These are phyloP conservation scores for Rhododendron griersonianum DNA, from an alignment of 148 eudicot genomes.

Conservation along the genomic window DNA sequence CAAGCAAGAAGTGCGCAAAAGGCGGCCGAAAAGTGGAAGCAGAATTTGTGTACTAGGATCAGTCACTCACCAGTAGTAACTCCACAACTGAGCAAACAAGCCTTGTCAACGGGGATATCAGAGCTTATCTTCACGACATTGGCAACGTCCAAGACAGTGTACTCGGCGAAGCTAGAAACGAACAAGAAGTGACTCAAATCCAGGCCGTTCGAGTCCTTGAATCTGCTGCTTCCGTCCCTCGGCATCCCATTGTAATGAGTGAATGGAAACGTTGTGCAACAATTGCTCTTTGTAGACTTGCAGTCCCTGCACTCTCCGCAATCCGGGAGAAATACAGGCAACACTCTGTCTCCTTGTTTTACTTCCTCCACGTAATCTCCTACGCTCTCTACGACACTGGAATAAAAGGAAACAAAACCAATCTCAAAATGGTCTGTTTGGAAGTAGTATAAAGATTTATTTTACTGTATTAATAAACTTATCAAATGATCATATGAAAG, in stretches of 20 bases:
- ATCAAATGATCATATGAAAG: neutral
- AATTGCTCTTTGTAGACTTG: slow-evolving; percentile 36
- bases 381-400: slow-evolving; percentile 69
- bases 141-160: slow-evolving; percentile 53
- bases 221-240: slow-evolving; percentile 40
- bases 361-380: slow-evolving; percentile 68
- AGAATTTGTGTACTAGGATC: neutral
- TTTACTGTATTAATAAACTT: too few species aligned
- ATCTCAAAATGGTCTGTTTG: neutral
- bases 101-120: slow-evolving; percentile 38
- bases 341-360: slow-evolving; percentile 53
- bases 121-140: slow-evolving; percentile 41
- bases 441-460: too few species aligned
- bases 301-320: slow-evolving; percentile 71
- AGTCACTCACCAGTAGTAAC: slow-evolving; percentile 40
- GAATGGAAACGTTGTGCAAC: slow-evolving; percentile 24
- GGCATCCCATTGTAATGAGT: slow-evolving; percentile 26
- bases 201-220: slow-evolving; percentile 41
- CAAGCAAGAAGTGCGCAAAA: too few species aligned
- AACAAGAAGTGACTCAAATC: slow-evolving; percentile 32
- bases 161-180: slow-evolving; percentile 55
- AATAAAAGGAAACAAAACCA: neutral
- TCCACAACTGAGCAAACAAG: slow-evolving; percentile 66
- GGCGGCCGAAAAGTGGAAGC: too few species aligned
- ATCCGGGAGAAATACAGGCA: slow-evolving; percentile 49